These are phyloP conservation scores for Niebla homalea DNA, from an alignment of 495 filamentous ascomycete genomes.

Conservation along the genomic window DNA sequence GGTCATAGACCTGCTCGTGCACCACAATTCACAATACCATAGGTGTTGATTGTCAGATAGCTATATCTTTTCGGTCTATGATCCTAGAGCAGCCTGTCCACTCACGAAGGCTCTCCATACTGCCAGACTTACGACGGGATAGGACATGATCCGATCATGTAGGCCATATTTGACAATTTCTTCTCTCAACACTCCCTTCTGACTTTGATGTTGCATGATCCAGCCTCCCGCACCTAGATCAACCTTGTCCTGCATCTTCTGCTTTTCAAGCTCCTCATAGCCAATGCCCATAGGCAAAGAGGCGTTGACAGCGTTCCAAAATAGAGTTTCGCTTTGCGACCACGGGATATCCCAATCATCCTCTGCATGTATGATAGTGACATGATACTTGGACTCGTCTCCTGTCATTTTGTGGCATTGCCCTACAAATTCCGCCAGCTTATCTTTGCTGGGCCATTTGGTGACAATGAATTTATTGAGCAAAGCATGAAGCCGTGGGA, in stretches of 20 bases:
- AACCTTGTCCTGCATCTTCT: conserved; percentile 21
- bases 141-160: conserved; percentile 39
- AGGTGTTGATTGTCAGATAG: too few species aligned
- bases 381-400: conserved; percentile 16
- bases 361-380: conserved; percentile 22
- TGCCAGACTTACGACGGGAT: conserved; percentile 35
- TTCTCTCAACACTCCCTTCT: conserved; percentile 32
- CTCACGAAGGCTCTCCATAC: conserved; percentile 27
- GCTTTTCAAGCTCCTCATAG: conserved; percentile 25
- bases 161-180: conserved; percentile 38
- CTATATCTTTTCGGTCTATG: conserved; percentile 12
- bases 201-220: conserved; percentile 31
- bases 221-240: conserved; percentile 34
- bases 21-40: too few species aligned
- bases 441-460: conserved; percentile 28
- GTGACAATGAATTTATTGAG: conserved; percentile 30
- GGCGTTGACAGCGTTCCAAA: conserved; percentile 34
- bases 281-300: conserved; percentile 17
- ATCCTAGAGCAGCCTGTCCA: too few species aligned
- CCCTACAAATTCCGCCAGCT: background rate
- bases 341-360: conserved; percentile 31
- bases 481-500: conserved; percentile 26
- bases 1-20: too few species aligned
- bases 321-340: conserved; percentile 26
- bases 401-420: background rate